phyloP scores from a whole-genome alignment of 2,329 filamentous ascomycete genomes.

The Colletotrichum sp. region DNA sequence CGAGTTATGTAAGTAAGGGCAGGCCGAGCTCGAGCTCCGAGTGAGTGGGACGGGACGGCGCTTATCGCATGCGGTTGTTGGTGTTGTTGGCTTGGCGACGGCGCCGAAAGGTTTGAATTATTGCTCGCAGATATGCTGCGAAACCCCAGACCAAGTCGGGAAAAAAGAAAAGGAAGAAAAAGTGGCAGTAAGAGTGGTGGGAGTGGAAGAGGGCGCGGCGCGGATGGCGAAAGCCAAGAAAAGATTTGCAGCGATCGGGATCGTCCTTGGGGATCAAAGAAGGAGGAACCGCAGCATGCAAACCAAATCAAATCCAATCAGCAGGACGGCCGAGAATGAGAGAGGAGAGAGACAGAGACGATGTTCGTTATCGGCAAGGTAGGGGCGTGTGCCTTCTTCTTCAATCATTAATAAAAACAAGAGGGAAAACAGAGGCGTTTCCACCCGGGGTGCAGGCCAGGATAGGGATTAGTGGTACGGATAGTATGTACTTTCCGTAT shows the following conservation, averaged over 20 bases:
- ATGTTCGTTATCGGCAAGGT: not conserved
- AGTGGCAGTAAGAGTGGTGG: not conserved
- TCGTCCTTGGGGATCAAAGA: not conserved
- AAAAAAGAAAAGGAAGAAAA: not conserved
- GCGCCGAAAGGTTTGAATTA: not conserved
- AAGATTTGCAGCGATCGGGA: conserved; percentile 1
- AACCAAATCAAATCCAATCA: not conserved
- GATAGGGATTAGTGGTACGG: not conserved
- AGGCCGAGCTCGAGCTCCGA: not conserved
- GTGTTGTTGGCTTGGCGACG: not conserved
- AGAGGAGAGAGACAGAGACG: not conserved
- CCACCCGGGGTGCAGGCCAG: conserved; percentile 10
- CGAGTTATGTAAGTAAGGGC: not conserved
- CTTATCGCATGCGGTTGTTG: not conserved
- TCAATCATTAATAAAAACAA: not conserved
- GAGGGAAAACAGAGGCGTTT: conserved; percentile 2
- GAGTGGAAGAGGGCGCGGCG: not conserved
- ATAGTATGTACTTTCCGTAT: not conserved
- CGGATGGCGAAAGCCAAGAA: conserved; percentile 3
- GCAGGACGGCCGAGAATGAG: not conserved
- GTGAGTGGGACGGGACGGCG: not conserved
- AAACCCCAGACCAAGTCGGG: not conserved
- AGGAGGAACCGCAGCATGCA: not conserved
- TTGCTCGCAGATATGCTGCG: not conserved
- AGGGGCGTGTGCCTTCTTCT: not conserved